Percentiles rank a stretch among this genome's conserved stretches.
Evolutionary conservation across 108 stramenopile species (phyloP).

Genomic region (Fistulifera solaris): DNA sequence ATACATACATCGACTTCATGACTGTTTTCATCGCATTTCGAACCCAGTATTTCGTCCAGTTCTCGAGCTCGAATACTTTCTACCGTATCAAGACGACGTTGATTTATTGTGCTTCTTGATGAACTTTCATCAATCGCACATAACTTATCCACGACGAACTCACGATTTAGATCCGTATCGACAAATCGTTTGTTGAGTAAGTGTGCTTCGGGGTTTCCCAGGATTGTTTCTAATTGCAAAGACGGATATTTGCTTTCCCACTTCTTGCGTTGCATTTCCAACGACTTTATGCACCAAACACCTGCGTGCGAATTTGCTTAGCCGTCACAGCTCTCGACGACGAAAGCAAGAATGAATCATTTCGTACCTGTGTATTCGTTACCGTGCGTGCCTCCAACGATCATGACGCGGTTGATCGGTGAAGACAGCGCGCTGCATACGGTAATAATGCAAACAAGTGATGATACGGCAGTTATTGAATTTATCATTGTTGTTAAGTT

Average conservation of each 20-base stretch:
- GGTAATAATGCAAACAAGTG: too few relatives aligned
- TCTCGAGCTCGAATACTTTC: slow-evolving; percentile 62
- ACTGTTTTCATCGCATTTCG: slow-evolving; percentile 26
- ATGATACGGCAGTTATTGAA: too few relatives aligned
- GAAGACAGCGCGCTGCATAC: slow-evolving; percentile 1
- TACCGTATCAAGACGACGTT: slow-evolving; percentile 10
- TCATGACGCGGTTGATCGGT: slow-evolving; percentile 19
- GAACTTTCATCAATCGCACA: slow-evolving; percentile 19
- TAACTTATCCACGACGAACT: slow-evolving; percentile 33
- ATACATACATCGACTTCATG: slow-evolving; percentile 46
- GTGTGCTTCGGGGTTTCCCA: slow-evolving; percentile 70
- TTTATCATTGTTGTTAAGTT: too few relatives aligned
- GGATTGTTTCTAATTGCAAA: slow-evolving; percentile 35
- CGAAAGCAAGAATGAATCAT: too few relatives aligned
- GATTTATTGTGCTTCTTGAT: not conserved
- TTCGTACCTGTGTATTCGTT: slow-evolving; percentile 62
- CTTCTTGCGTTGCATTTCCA: slow-evolving; percentile 16
- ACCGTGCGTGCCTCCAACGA: slow-evolving; percentile 85
- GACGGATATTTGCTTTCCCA: slow-evolving; percentile 20
- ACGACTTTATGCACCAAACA: slow-evolving; percentile 57
- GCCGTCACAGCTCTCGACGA: too few relatives aligned
- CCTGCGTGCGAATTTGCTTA: slow-evolving; percentile 14
- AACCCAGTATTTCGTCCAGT: slow-evolving; percentile 59
- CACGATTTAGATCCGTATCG: slow-evolving; percentile 70
- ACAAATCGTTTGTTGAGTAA: slow-evolving; percentile 68